phyloP scores from a whole-genome alignment of 768 basidiomycete species.

The Piloderma croceum region DNA sequence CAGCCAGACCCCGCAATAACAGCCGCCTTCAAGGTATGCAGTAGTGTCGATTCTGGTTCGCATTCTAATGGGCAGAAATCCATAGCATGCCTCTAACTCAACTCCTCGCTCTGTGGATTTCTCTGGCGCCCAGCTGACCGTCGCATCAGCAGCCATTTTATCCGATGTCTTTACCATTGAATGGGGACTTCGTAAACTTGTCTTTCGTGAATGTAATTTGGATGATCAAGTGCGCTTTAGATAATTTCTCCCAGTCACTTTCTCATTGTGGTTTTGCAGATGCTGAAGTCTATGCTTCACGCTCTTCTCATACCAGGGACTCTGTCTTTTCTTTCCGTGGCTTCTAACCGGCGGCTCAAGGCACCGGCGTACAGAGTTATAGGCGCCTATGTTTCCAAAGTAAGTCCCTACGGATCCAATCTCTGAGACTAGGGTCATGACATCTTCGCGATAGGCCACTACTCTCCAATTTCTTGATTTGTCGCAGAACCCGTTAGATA shows the following conservation, averaged over 20 bases:
- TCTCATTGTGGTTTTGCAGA: constrained; percentile 33
- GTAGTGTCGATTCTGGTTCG: too few species aligned
- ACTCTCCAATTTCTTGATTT: constrained; percentile 83
- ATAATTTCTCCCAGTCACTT: not conserved
- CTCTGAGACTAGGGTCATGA: too few species aligned
- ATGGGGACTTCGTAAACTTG: constrained; percentile 85
- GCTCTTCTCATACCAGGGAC: constrained; percentile 79
- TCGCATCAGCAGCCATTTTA: constrained; percentile 67
- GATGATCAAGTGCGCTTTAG: constrained; percentile 62
- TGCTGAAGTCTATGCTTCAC: constrained; percentile 85
- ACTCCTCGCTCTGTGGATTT: constrained; percentile 71
- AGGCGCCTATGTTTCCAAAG: constrained; percentile 76
- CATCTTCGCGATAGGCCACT: constrained; percentile 46
- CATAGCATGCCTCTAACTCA: constrained; percentile 45
- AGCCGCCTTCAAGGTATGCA: constrained; percentile 65
- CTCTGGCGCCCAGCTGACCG: constrained; percentile 71
- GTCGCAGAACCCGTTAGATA: constrained; percentile 81
- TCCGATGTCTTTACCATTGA: constrained; percentile 90
- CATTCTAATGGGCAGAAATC: too few species aligned
- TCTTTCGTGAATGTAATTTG: constrained; percentile 81
- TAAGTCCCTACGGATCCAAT: too few species aligned
- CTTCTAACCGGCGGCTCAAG: constrained; percentile 82
- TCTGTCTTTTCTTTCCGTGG: constrained; percentile 77
- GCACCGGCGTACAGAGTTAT: constrained; percentile 69
- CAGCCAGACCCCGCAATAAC: constrained; percentile 58